Percentiles rank a stretch among this genome's conserved stretches.
These are phyloP conservation scores for Metroxylon sagu DNA, from an alignment of 176 grass and related monocot genomes.

Conservation along the genomic window DNA sequence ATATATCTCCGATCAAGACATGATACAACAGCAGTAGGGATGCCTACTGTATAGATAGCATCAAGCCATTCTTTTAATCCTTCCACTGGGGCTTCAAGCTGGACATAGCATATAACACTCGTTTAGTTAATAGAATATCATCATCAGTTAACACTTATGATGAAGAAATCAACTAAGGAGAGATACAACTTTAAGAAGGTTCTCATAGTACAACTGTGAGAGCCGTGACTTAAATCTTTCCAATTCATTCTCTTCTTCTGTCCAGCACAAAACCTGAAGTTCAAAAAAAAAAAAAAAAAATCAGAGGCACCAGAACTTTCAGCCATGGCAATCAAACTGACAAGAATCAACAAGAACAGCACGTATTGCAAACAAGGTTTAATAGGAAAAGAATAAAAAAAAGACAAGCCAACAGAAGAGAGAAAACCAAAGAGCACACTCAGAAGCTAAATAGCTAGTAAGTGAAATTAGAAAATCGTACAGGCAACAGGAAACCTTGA, in stretches of 20 bases:
- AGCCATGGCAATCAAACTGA: no score
- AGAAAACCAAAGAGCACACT: no score
- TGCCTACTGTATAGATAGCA: constrained; percentile 73
- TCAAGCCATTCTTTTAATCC: constrained; percentile 95
- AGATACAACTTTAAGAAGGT: constrained; percentile 60
- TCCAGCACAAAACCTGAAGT: constrained; percentile 74
- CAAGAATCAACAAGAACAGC: no score
- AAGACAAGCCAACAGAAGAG: no score
- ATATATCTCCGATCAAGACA: constrained; percentile 73
- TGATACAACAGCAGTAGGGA: constrained; percentile 80
- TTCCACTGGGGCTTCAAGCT: constrained; percentile 69
- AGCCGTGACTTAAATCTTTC: constrained; percentile 76
- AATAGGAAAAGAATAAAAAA: no score
- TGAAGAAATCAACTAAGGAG: constrained; percentile 9
- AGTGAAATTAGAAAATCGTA: no score
- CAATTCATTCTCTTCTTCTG: constrained; percentile 63
- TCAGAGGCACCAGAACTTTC: background rate
- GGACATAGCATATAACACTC: constrained; percentile 8
- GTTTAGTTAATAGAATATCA: background rate
- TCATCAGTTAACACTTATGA: background rate
- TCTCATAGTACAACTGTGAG: constrained; percentile 70
- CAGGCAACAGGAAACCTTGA: no score
- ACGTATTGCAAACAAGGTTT: no score
- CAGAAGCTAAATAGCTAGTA: no score
- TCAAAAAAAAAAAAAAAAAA: constrained; percentile 3